Evolutionary conservation across 495 filamentous ascomycete species (phyloP).

Genomic region (Lasiosphaeria ovina): DNA sequence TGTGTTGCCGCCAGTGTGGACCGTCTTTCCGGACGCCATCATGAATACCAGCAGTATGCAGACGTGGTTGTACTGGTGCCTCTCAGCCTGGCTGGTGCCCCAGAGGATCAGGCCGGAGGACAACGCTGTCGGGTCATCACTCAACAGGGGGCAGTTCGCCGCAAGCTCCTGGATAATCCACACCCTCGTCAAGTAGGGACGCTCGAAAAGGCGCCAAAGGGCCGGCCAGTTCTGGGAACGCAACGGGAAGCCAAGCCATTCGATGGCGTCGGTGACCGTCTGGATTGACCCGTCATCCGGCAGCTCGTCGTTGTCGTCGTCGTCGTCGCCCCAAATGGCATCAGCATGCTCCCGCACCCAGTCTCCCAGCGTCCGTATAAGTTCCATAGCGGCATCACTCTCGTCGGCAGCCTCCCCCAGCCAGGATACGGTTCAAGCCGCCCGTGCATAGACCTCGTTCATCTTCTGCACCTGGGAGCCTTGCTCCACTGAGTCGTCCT

Average conservation of each 20-base stretch:
- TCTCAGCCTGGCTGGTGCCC: neutral
- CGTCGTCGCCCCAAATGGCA: neutral
- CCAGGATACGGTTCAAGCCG: neutral
- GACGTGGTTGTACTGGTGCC: neutral
- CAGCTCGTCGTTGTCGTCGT: neutral
- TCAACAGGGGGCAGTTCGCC: neutral
- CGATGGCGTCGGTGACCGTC: neutral
- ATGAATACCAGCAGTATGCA: neutral
- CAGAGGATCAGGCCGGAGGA: neutral
- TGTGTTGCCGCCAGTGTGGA: neutral
- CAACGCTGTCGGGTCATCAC: neutral
- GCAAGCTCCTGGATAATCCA: conserved; percentile 10
- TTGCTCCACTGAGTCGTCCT: neutral
- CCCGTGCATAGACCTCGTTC: neutral
- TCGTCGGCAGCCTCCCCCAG: neutral
- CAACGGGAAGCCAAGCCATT: neutral
- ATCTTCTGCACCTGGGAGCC: neutral
- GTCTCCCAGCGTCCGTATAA: neutral
- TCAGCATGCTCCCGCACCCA: neutral
- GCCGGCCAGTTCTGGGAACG: neutral
- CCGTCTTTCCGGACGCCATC: neutral
- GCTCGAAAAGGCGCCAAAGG: neutral
- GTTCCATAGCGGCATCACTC: neutral
- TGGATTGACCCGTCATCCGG: conserved; percentile 1
- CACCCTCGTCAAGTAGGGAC: conserved; percentile 2